Conservation (phyloP, 106 monocot genomes). For the Phalaenopsis aphrodite region DNA sequence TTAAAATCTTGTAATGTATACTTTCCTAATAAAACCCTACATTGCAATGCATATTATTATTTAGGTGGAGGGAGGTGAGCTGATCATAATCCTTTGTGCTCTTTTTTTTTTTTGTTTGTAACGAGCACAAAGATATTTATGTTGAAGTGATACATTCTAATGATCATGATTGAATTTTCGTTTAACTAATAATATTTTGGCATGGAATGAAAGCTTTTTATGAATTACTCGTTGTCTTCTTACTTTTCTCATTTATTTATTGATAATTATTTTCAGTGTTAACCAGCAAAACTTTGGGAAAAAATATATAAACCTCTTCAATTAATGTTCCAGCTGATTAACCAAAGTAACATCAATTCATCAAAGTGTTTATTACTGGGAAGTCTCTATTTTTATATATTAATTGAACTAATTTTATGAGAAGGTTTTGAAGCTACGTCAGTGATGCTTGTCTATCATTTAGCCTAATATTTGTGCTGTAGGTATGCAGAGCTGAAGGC, state of each 20-base stretch:
- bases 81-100: too few species aligned
- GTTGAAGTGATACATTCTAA: too few species aligned
- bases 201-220: too few species aligned
- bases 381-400: neutral
- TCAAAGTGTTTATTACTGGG: neutral
- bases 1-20: too few species aligned
- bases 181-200: too few species aligned
- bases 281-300: neutral
- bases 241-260: neutral
- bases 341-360: neutral
- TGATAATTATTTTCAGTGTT: neutral
- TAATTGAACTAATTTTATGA: neutral
- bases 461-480: slow-evolving; percentile 9
- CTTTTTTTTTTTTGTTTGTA: too few species aligned
- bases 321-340: neutral
- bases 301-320: neutral
- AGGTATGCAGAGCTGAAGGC: slow-evolving; percentile 71
- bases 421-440: neutral
- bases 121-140: too few species aligned
- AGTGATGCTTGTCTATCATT: neutral
- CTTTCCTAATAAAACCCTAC: too few species aligned
- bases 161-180: neutral
- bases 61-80: too few species aligned
- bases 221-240: too few species aligned
- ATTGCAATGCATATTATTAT: too few species aligned